A percentile compares a stretch with the other conserved stretches of the same genome.
Evolutionary conservation across 306 rosid genomes (phyloP).

Genomic region (Echinosophora koreensis): DNA sequence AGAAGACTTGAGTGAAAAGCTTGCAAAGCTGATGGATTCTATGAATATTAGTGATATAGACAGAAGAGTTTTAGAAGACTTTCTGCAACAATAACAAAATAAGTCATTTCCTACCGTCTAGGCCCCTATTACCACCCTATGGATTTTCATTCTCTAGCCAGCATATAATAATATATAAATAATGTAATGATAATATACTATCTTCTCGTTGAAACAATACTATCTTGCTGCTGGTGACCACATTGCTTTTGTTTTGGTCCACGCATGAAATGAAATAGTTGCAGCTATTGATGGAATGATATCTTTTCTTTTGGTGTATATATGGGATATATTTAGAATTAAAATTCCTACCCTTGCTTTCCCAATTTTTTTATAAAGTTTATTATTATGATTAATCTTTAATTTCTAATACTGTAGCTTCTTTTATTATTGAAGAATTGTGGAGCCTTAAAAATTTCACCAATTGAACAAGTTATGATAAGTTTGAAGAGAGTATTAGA

Average conservation of each 20-base stretch:
- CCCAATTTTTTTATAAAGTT: not conserved
- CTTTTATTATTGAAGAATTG: too few species aligned
- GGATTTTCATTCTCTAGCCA: not conserved
- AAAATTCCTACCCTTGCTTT: not conserved
- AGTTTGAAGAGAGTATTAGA: too few species aligned
- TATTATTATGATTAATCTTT: not conserved
- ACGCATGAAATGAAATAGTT: not conserved
- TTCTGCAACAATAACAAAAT: slow-evolving; percentile 41
- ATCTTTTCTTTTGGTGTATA: not conserved
- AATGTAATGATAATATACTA: not conserved
- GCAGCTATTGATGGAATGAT: not conserved
- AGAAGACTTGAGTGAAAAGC: slow-evolving; percentile 52
- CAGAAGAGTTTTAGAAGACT: slow-evolving; percentile 42
- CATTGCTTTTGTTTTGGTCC: not conserved
- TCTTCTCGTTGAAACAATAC: not conserved
- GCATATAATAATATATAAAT: not conserved
- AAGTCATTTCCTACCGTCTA: not conserved
- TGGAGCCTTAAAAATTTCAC: too few species aligned
- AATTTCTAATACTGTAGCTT: too few species aligned
- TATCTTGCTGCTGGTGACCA: not conserved
- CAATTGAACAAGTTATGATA: not conserved
- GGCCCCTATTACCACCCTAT: not conserved
- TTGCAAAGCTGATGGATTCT: slow-evolving; percentile 52
- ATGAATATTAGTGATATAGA: slow-evolving; percentile 51
- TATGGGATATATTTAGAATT: not conserved